Conservation (phyloP, 192 early-diverging fungal species). For the Coemansia sp. region DNA sequence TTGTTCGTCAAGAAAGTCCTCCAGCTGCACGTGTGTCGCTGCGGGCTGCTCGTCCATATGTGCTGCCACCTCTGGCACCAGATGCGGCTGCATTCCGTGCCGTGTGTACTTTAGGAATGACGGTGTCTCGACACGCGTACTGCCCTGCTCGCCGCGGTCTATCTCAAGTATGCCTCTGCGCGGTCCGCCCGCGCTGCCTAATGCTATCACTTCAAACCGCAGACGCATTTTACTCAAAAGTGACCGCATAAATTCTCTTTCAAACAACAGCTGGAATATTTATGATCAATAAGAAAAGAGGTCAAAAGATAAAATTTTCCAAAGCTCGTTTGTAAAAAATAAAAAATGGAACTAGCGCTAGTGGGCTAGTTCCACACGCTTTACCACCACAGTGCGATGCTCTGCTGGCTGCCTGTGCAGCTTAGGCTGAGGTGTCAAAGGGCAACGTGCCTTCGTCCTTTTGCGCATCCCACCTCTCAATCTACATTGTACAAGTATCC, state of each 20-base stretch:
- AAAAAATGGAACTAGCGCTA: neutral
- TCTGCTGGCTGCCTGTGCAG: neutral
- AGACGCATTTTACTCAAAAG: constrained; percentile 28
- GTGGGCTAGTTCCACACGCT: neutral
- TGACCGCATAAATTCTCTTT: neutral
- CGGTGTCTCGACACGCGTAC: constrained; percentile 30
- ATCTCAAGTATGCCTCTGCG: constrained; percentile 31
- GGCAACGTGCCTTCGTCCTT: constrained; percentile 51
- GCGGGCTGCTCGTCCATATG: constrained; percentile 29
- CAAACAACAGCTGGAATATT: constrained; percentile 2
- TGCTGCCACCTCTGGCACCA: constrained; percentile 48
- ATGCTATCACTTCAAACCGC: constrained; percentile 27
- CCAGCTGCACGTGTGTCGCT: constrained; percentile 42
- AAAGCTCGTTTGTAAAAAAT: neutral
- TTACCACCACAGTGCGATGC: neutral
- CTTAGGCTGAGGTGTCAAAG: constrained; percentile 23
- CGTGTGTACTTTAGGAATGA: constrained; percentile 47
- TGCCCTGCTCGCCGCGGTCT: constrained; percentile 13
- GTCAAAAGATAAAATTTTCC: neutral
- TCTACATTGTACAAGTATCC: constrained; percentile 21
- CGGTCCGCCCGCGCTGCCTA: constrained; percentile 5
- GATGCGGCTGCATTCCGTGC: constrained; percentile 47
- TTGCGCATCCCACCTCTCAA: constrained; percentile 52
- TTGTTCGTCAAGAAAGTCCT: constrained; percentile 45
- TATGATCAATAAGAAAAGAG: neutral